A percentile compares a stretch with the other conserved stretches of the same genome.
Conservation (phyloP, 2,329 filamentous ascomycete species). For the Erysiphe neolycopersici region DNA sequence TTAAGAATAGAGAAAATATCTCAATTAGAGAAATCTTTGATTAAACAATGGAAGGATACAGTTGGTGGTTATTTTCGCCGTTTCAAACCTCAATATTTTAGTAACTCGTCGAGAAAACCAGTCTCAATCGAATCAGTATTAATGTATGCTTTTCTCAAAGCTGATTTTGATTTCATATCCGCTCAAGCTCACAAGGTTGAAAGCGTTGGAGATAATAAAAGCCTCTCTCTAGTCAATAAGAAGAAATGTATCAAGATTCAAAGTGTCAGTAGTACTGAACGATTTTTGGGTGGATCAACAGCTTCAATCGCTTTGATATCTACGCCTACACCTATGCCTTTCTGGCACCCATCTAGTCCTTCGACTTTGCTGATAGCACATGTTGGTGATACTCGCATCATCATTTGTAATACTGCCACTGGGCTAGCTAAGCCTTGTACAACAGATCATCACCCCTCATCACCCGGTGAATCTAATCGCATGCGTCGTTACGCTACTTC, state of each 20-base stretch:
- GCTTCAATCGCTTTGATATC: conserved; percentile 76
- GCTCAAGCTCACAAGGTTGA: conserved; percentile 68
- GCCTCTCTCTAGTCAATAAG: conserved; percentile 49
- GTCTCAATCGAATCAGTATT: conserved; percentile 52
- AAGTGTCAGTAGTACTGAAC: conserved; percentile 43
- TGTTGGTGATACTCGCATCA: conserved; percentile 74
- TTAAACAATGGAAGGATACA: conserved; percentile 53
- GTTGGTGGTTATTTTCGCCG: conserved; percentile 88
- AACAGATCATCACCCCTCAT: conserved; percentile 76
- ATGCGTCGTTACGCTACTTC: conserved; percentile 64
- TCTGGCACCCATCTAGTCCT: conserved; percentile 76
- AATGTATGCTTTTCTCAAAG: conserved; percentile 77
- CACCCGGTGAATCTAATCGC: conserved; percentile 56
- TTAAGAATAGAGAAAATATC: conserved; percentile 29
- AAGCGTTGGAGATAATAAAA: conserved; percentile 26
- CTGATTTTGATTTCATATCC: conserved; percentile 80
- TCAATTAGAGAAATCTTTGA: conserved; percentile 40
- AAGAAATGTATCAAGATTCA: conserved; percentile 49
- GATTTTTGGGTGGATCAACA: conserved; percentile 85
- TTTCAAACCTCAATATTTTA: conserved; percentile 61
- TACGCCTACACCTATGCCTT: conserved; percentile 71
- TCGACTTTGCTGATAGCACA: conserved; percentile 70
- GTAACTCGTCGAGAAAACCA: conserved; percentile 13
- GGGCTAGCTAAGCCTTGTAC: conserved; percentile 61
- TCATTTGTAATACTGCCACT: conserved; percentile 67